phyloP scores from a whole-genome alignment of 2,329 filamentous ascomycete species.

The Botryotinia narcissicola region DNA sequence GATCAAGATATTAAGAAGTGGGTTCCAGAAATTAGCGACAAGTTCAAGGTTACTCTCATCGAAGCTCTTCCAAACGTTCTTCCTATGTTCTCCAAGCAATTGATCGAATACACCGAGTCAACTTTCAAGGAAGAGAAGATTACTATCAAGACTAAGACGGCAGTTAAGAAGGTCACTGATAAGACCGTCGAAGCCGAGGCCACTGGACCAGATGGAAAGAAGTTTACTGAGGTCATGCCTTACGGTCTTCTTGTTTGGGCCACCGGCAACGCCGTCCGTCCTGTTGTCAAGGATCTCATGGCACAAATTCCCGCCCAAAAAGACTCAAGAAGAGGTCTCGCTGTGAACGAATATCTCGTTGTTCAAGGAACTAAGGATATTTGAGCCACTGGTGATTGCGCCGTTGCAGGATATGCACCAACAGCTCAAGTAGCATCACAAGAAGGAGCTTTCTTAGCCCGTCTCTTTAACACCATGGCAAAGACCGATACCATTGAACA shows the following conservation, averaged over 20 bases:
- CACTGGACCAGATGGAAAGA: constrained; percentile 77
- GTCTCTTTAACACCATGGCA: constrained; percentile 98
- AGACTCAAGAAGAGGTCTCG: constrained; percentile 88
- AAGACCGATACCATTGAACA: constrained; percentile 82
- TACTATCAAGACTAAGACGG: constrained; percentile 95
- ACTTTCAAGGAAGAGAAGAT: constrained; percentile 99
- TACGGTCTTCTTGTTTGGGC: constrained; percentile 98
- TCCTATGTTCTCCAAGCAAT: constrained; percentile 97
- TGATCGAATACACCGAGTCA: constrained; percentile 99
- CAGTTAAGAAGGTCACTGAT: constrained; percentile 96
- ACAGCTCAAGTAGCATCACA: constrained; percentile 96
- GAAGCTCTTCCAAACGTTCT: constrained; percentile 95
- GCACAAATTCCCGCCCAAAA: constrained; percentile 88
- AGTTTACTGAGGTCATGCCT: constrained; percentile 76
- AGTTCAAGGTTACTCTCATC: constrained; percentile 96
- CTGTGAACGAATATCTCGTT: constrained; percentile 97
- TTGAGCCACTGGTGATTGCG: constrained; percentile 97
- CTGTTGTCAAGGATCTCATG: constrained; percentile 89
- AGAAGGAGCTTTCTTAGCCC: constrained; percentile 91
- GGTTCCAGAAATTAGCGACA: constrained; percentile 89
- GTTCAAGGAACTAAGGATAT: constrained; percentile 96
- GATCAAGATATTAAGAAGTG: constrained; percentile 97
- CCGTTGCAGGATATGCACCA: constrained; percentile 94
- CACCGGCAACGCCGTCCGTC: constrained; percentile 90
- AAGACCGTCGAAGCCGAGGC: constrained; percentile 90